Percentiles rank a stretch among this genome's conserved stretches.
Evolutionary conservation across 371 early-diverging fungal genomes (phyloP).

Genomic region (Mortierella sp.): DNA sequence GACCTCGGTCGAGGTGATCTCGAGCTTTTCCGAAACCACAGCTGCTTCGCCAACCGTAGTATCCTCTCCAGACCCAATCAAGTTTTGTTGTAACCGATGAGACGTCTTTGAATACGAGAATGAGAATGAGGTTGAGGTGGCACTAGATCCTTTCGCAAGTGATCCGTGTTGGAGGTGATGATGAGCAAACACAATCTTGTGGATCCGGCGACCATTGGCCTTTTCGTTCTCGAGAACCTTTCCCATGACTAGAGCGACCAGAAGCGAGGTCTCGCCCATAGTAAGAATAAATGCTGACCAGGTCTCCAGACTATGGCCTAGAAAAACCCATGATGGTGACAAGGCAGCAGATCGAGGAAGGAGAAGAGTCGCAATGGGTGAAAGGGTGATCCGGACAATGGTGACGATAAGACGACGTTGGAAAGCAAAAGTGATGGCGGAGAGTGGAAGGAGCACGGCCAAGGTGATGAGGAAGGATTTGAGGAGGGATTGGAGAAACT

Average conservation of each 20-base stretch:
- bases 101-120: neutral
- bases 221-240: conserved; percentile 27
- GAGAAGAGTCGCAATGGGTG: neutral
- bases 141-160: neutral
- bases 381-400: conserved; percentile 12
- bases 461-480: conserved; percentile 19
- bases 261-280: conserved; percentile 27
- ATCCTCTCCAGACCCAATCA: too few species aligned
- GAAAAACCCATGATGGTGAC: neutral
- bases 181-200: conserved; percentile 14
- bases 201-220: conserved; percentile 11
- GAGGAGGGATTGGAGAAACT: conserved; percentile 19
- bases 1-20: too few species aligned
- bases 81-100: too few species aligned
- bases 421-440: conserved; percentile 22
- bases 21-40: too few species aligned
- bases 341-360: neutral
- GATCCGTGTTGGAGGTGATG: conserved; percentile 18
- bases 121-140: neutral
- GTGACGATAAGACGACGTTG: conserved; percentile 13
- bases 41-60: too few species aligned
- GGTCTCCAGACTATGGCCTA: conserved; percentile 13
- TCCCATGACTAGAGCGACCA: conserved; percentile 36
- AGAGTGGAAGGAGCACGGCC: conserved; percentile 20
- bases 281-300: conserved; percentile 30